Percentiles rank a stretch among this genome's conserved stretches.
These are phyloP conservation scores for Fraxinus paxiana DNA, from an alignment of 305 asterid genomes.

Conservation along the genomic window DNA sequence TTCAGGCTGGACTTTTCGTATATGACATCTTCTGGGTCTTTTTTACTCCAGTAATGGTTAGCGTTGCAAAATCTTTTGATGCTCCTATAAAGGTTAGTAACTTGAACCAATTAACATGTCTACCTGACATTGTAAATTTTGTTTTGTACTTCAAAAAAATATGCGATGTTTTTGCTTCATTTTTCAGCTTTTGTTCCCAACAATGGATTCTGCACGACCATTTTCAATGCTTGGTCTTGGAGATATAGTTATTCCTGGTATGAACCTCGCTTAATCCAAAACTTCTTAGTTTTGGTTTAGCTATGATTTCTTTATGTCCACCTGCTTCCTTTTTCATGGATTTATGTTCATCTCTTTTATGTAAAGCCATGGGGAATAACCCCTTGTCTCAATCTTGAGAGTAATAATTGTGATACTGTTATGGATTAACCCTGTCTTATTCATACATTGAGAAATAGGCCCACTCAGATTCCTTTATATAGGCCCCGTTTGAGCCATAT, in stretches of 20 bases:
- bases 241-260: constrained; percentile 96
- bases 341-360: not conserved
- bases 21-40: constrained; percentile 91
- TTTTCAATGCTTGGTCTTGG: constrained; percentile 98
- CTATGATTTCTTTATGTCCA: not conserved
- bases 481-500: too few relatives aligned
- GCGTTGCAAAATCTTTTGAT: constrained; percentile 83
- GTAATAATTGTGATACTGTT: not conserved
- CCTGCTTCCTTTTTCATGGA: not conserved
- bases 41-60: constrained; percentile 89
- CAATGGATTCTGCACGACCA: constrained; percentile 64
- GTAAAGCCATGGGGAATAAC: not conserved
- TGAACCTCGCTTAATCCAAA: constrained; percentile 9
- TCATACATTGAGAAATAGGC: not conserved
- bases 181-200: constrained; percentile 66
- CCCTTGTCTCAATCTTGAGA: not conserved
- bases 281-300: not conserved
- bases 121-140: not conserved
- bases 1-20: constrained; percentile 81
- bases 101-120: constrained; percentile 9
- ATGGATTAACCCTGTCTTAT: not conserved
- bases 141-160: not conserved
- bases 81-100: constrained; percentile 75
- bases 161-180: not conserved
- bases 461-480: not conserved